phyloP scores from a whole-genome alignment of 495 filamentous ascomycete genomes.

The Aspergillus funiculosus region DNA sequence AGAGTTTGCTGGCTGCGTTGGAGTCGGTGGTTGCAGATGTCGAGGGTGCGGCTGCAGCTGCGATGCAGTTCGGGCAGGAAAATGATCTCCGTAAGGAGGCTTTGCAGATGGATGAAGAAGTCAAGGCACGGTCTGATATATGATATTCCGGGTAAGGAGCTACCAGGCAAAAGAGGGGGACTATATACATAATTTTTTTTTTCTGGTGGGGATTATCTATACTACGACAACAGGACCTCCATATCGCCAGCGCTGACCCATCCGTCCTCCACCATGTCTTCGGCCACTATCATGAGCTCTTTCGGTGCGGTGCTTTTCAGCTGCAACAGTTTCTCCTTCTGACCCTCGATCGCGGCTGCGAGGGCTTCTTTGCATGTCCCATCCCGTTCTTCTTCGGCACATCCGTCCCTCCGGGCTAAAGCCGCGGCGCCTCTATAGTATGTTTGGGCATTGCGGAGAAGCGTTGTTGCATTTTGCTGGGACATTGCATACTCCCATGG shows the following conservation, averaged over 20 bases:
- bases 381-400: conserved; percentile 41
- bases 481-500: conserved; percentile 44
- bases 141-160: conserved; percentile 4
- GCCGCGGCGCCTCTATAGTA: conserved; percentile 58
- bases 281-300: conserved; percentile 32
- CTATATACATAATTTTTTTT: not conserved
- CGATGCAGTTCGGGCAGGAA: conserved; percentile 36
- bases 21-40: conserved; percentile 66
- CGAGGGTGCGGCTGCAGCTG: conserved; percentile 53
- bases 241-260: conserved; percentile 34
- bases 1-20: conserved; percentile 55
- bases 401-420: conserved; percentile 39
- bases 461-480: conserved; percentile 40
- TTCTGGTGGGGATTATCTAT: conserved; percentile 10
- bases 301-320: conserved; percentile 28
- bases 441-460: conserved; percentile 57
- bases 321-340: conserved; percentile 36
- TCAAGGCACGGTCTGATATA: conserved; percentile 27
- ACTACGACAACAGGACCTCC: conserved; percentile 33
- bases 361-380: conserved; percentile 42
- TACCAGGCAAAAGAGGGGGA: too few relatives aligned
- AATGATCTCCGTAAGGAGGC: conserved; percentile 40
- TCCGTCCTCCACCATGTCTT: conserved; percentile 50
- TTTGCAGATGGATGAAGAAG: conserved; percentile 39
- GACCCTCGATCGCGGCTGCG: conserved; percentile 38